A percentile compares a stretch with the other conserved stretches of the same genome.
phyloP scores from a whole-genome alignment of 768 basidiomycete species.

The Boletus rubroflammeus region DNA sequence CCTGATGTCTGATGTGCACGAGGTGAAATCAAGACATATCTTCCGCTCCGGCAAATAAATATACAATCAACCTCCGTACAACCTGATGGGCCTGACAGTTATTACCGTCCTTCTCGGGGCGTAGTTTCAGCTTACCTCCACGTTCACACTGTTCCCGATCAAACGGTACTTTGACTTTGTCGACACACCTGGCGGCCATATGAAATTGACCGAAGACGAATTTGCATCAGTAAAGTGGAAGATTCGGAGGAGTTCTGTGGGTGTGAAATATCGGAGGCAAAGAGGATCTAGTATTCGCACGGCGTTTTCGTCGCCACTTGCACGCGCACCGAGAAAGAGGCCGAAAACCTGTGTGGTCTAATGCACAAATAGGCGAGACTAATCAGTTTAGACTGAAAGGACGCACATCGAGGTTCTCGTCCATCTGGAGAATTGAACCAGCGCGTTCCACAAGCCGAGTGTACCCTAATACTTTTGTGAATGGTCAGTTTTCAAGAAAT shows the following conservation, averaged over 20 bases:
- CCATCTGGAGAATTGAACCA: conserved; percentile 74
- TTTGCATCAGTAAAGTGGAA: conserved; percentile 48
- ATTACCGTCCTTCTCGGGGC: neutral
- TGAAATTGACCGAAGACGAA: conserved; percentile 32
- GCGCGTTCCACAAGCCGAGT: conserved; percentile 73
- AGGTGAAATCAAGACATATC: neutral
- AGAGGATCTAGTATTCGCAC: conserved; percentile 56
- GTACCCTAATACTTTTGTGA: conserved; percentile 49
- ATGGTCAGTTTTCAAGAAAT: neutral
- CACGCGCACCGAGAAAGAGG: conserved; percentile 46
- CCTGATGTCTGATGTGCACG: neutral
- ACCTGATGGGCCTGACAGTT: conserved; percentile 19
- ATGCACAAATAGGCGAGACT: neutral
- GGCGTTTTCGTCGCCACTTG: conserved; percentile 38
- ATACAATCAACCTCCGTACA: conserved; percentile 56
- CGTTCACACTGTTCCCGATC: conserved; percentile 83
- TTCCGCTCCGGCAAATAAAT: conserved; percentile 40
- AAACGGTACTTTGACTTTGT: conserved; percentile 69
- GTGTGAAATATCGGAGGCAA: conserved; percentile 72
- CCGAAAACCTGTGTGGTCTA: conserved; percentile 64
- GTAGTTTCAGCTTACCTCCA: conserved; percentile 42
- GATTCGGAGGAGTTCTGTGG: conserved; percentile 64
- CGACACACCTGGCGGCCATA: conserved; percentile 62
- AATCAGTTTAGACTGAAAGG: neutral
- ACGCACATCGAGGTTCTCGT: conserved; percentile 60